Evolutionary conservation across 169 alveolate species (phyloP).

Genomic region (Babesia ovata): DNA sequence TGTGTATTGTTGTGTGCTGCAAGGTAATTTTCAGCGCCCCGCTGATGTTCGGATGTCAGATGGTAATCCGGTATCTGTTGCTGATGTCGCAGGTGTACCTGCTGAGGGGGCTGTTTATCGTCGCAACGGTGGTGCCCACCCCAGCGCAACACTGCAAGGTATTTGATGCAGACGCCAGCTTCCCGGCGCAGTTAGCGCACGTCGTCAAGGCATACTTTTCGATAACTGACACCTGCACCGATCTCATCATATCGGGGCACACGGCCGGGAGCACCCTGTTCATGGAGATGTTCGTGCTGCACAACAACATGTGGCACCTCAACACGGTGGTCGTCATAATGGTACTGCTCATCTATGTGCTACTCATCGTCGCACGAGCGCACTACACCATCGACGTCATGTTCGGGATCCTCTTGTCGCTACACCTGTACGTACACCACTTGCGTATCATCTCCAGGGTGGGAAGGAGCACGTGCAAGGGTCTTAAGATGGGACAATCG

Average conservation of each 20-base stretch:
- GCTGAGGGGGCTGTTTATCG: constrained; percentile 69
- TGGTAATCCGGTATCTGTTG: constrained; percentile 53
- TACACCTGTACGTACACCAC: constrained; percentile 33
- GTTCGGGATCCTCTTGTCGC: constrained; percentile 69
- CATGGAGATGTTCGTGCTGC: constrained; percentile 39
- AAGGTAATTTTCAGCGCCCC: constrained; percentile 70
- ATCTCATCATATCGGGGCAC: constrained; percentile 79
- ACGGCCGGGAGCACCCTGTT: constrained; percentile 63
- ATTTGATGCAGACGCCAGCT: constrained; percentile 9
- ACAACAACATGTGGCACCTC: constrained; percentile 51
- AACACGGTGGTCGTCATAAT: constrained; percentile 29
- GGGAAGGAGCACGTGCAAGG: constrained; percentile 2
- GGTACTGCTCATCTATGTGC: constrained; percentile 8
- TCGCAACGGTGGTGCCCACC: constrained; percentile 73
- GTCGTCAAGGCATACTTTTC: constrained; percentile 60
- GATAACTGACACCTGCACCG: constrained; percentile 72
- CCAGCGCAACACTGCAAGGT: constrained; percentile 64
- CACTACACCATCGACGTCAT: constrained; percentile 79
- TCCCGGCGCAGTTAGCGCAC: constrained; percentile 14
- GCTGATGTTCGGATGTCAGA: constrained; percentile 40
- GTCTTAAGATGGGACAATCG: background rate
- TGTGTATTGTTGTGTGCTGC: constrained; percentile 28
- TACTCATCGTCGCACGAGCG: constrained; percentile 60
- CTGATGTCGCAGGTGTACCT: constrained; percentile 61
- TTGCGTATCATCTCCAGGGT: constrained; percentile 12